Evolutionary conservation across 2,329 filamentous ascomycete genomes (phyloP), one percentile per base, ranked within the genome.

Genomic region (Ascochyta fabae): DNA sequence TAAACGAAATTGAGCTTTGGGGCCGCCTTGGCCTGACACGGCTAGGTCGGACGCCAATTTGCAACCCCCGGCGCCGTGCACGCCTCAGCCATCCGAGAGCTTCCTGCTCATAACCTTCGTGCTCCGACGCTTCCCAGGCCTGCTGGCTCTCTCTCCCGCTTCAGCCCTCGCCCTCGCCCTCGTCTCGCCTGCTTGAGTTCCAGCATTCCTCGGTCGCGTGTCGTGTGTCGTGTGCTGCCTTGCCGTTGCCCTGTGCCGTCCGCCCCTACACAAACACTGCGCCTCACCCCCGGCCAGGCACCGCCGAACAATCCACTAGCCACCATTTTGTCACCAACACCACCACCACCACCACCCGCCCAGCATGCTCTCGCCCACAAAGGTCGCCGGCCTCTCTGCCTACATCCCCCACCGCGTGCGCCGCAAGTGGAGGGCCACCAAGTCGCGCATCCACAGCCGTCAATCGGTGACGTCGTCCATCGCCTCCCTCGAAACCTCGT

Each of bases 401-500:
- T 78, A 83, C 60, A 78, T 89, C 43, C 86, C 87, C 44, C 86
- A 88, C 75, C 82, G 86, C 61, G 80, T 89, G 71, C 86, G 87
- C 65, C 80, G 88, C 68, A 86, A 84, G 76, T 80, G 89, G 74
- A 82, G 88, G 55, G 78, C 78, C 39, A 81, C 80, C 51, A 74
- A 75, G 59, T 90, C 88, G 55, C 88, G 87, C 70, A 81, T 90
- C 68, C 86, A 86, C 63, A 86, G 86, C 69, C 80, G 86, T 64
- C 79, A 86, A 66, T 86, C 87, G 36, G 86, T 87, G 41, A 84
- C 88, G 22, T 88, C 90, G 46, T 89, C 88, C 60, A 86, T 97
- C 69, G 85, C 91, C 46, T 83, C 83, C 27, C 81, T 97, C 51
- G 85, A 96, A 76, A 92, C 87, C 15, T 96, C 92, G 1, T 90